Evolutionary conservation across 2,329 filamentous ascomycete species (phyloP).

Genomic region (Claviceps arundinis): DNA sequence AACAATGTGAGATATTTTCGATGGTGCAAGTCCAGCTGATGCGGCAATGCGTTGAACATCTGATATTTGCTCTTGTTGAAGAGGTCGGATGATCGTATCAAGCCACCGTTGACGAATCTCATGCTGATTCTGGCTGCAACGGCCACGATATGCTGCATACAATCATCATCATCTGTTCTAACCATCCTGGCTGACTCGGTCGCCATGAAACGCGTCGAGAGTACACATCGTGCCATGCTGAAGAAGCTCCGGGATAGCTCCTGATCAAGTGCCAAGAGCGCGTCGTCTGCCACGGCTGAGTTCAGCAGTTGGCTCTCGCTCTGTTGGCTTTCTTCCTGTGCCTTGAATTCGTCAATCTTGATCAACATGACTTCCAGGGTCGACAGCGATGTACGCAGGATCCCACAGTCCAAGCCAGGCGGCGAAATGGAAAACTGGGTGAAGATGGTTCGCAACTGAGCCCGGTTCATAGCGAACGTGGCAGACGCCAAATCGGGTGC

Average conservation of each 20-base stretch:
- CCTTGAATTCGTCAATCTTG: slow-evolving; percentile 29
- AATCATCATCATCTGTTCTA: slow-evolving; percentile 16
- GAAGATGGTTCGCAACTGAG: slow-evolving; percentile 39
- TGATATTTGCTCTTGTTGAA: slow-evolving; percentile 35
- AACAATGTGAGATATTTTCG: slow-evolving; percentile 38
- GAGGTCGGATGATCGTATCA: slow-evolving; percentile 30
- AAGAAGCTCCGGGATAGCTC: slow-evolving; percentile 34
- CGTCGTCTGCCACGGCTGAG: slow-evolving; percentile 33
- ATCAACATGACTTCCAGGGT: slow-evolving; percentile 34
- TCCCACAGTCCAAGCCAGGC: slow-evolving; percentile 33
- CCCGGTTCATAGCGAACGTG: slow-evolving; percentile 35
- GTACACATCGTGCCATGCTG: slow-evolving; percentile 28
- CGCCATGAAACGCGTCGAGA: slow-evolving; percentile 13
- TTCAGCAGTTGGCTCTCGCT: slow-evolving; percentile 25
- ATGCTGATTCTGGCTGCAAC: slow-evolving; percentile 33
- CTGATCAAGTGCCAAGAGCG: slow-evolving; percentile 31
- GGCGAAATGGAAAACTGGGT: slow-evolving; percentile 30
- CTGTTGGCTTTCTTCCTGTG: slow-evolving; percentile 23
- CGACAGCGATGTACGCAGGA: slow-evolving; percentile 31
- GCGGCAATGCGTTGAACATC: slow-evolving; percentile 32
- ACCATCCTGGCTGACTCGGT: slow-evolving; percentile 7
- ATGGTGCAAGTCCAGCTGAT: slow-evolving; percentile 25
- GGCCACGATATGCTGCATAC: slow-evolving; percentile 30
- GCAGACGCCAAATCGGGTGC: slow-evolving; percentile 32
- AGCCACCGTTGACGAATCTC: slow-evolving; percentile 30